Percentiles rank a stretch among this genome's conserved stretches.
phyloP scores from a whole-genome alignment of 1,284 basidiomycete species.

The Pseudomicrostroma phylloplanum region DNA sequence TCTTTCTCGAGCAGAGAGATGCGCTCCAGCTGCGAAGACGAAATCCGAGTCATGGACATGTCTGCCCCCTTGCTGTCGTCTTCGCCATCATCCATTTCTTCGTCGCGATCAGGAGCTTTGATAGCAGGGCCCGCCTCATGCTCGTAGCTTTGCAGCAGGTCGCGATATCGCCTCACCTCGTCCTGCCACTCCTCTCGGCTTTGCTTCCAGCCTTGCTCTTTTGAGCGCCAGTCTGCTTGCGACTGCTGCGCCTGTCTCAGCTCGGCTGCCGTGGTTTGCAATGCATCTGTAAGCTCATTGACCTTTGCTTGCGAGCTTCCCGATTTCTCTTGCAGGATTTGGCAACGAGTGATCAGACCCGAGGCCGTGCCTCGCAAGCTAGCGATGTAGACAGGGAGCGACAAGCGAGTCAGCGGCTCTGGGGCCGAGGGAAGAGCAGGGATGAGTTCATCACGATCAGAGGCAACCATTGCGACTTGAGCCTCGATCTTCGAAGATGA shows the following conservation, averaged over 20 bases:
- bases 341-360: slow-evolving; percentile 23
- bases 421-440: slow-evolving; percentile 2
- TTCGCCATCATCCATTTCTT: slow-evolving; percentile 38
- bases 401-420: slow-evolving; percentile 17
- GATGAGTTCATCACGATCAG: neutral
- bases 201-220: slow-evolving; percentile 16
- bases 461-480: neutral
- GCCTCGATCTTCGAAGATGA: neutral
- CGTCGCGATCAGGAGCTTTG: slow-evolving; percentile 25
- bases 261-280: slow-evolving; percentile 24
- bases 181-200: slow-evolving; percentile 18
- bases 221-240: neutral
- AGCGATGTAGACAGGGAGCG: slow-evolving; percentile 29
- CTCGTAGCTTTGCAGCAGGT: slow-evolving; percentile 29
- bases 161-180: slow-evolving; percentile 25
- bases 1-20: slow-evolving; percentile 4
- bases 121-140: slow-evolving; percentile 31
- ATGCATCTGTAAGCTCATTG: slow-evolving; percentile 19
- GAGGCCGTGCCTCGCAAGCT: slow-evolving; percentile 25
- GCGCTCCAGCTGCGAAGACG: slow-evolving; percentile 9
- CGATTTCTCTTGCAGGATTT: slow-evolving; percentile 16
- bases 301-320: slow-evolving; percentile 17
- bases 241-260: neutral
- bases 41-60: neutral
- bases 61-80: slow-evolving; percentile 36